These are phyloP conservation scores for Suillus occidentalis DNA, from an alignment of 768 basidiomycete species.

Conservation along the genomic window DNA sequence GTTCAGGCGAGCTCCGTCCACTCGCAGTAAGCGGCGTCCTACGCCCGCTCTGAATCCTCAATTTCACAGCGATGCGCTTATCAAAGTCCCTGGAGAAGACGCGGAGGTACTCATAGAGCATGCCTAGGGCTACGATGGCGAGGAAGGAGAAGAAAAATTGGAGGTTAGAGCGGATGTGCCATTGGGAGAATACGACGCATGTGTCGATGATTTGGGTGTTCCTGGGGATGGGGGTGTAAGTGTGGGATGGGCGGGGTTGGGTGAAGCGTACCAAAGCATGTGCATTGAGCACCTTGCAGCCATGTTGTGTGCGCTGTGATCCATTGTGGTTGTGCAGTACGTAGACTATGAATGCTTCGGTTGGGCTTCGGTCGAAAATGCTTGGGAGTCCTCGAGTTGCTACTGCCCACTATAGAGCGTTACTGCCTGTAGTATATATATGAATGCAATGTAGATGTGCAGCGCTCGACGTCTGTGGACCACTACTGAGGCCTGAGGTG, in stretches of 20 bases:
- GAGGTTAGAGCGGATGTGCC: slow-evolving; percentile 65
- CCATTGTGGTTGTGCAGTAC: slow-evolving; percentile 19
- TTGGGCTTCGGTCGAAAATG: neutral
- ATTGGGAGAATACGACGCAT: slow-evolving; percentile 76
- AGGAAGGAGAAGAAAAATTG: slow-evolving; percentile 66
- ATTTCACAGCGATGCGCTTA: slow-evolving; percentile 48
- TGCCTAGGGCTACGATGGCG: slow-evolving; percentile 62
- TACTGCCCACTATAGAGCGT: too few relatives aligned
- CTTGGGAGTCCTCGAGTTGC: neutral
- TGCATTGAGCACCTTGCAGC: slow-evolving; percentile 63
- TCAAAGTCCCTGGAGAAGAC: slow-evolving; percentile 62
- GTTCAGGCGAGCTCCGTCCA: slow-evolving; percentile 42
- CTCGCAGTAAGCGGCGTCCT: slow-evolving; percentile 43
- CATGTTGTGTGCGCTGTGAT: slow-evolving; percentile 54
- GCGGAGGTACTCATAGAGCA: slow-evolving; percentile 82
- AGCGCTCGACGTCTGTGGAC: too few relatives aligned
- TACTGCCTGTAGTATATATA: too few relatives aligned
- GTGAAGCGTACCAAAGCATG: slow-evolving; percentile 68
- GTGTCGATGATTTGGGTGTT: slow-evolving; percentile 79
- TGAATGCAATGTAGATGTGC: too few relatives aligned
- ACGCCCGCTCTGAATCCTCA: slow-evolving; percentile 42
- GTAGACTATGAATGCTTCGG: neutral
- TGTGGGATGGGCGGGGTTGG: neutral
- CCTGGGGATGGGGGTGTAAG: slow-evolving; percentile 19
- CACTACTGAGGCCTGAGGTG: too few relatives aligned